These are phyloP conservation scores for Massospora cicadina DNA, from an alignment of 371 early-diverging fungal species.

Conservation along the genomic window DNA sequence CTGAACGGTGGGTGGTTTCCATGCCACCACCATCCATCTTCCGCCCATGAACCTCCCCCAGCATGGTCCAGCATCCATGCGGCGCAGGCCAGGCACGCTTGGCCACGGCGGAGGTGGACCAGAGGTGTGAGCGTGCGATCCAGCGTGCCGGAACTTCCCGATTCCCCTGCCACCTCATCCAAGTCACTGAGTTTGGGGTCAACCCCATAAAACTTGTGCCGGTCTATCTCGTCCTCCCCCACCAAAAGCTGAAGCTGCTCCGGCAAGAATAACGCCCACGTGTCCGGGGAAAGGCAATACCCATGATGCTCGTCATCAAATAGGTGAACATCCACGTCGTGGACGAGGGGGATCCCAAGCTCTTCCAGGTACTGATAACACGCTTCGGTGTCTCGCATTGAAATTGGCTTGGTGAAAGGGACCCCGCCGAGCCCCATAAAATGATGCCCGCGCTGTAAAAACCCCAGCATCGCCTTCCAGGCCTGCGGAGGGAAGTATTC, in stretches of 20 bases:
- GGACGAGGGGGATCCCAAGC: neutral
- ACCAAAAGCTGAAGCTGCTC: neutral
- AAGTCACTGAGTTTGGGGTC: neutral
- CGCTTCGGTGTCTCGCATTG: neutral
- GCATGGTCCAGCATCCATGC: neutral
- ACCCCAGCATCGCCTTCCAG: neutral
- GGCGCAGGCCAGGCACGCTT: neutral
- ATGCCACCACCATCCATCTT: neutral
- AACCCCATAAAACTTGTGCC: neutral
- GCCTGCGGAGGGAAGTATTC: neutral
- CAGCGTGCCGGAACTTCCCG: slow-evolving; percentile 1
- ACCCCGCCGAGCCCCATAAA: neutral
- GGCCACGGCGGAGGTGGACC: neutral
- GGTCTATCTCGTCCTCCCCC: neutral
- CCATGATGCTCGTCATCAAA: neutral
- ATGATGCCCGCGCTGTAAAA: neutral
- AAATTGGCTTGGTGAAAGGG: neutral
- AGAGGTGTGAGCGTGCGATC: neutral
- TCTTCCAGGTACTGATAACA: neutral
- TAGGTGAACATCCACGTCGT: neutral
- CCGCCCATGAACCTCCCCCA: neutral
- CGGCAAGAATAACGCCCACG: neutral
- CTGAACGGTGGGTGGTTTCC: neutral
- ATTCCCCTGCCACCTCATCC: neutral
- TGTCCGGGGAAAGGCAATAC: neutral